Percentiles rank a stretch among this genome's conserved stretches.
These are phyloP conservation scores for Plasmodium gaboni DNA, from an alignment of 169 alveolate genomes.

Conservation along the genomic window DNA sequence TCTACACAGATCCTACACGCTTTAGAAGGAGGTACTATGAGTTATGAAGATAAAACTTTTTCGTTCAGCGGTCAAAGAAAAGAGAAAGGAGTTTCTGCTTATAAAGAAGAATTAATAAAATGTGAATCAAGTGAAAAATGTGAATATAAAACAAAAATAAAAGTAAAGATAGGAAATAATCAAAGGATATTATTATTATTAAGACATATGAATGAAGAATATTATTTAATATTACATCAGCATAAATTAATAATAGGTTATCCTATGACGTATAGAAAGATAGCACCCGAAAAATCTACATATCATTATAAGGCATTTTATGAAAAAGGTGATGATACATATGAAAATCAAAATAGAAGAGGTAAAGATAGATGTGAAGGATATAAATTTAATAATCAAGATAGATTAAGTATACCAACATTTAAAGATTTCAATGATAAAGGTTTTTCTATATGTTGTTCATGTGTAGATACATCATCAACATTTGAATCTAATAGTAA, in stretches of 20 bases:
- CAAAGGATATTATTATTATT: slow-evolving; percentile 28
- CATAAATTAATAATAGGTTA: slow-evolving; percentile 44
- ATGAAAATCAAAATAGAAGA: slow-evolving; percentile 27
- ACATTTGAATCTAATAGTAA: background rate
- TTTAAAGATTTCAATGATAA: slow-evolving; percentile 52
- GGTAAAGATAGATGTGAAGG: slow-evolving; percentile 32
- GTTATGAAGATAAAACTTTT: background rate
- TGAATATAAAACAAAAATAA: slow-evolving; percentile 51
- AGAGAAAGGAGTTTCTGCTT: background rate
- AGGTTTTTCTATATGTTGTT: slow-evolving; percentile 37
- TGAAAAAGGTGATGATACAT: slow-evolving; percentile 23
- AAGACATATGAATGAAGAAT: slow-evolving; percentile 42
- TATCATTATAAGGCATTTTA: slow-evolving; percentile 22
- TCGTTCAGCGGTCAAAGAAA: background rate
- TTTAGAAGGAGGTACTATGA: background rate
- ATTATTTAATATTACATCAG: slow-evolving; percentile 41
- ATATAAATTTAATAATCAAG: slow-evolving; percentile 6
- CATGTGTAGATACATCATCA: slow-evolving; percentile 34
- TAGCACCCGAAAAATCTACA: slow-evolving; percentile 35
- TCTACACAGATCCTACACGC: background rate
- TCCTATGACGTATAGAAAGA: slow-evolving; percentile 25
- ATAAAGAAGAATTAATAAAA: slow-evolving; percentile 25
- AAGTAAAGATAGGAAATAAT: slow-evolving; percentile 52
- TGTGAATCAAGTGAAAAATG: slow-evolving; percentile 29
- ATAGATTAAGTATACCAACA: slow-evolving; percentile 8